phyloP scores from a whole-genome alignment of 2,329 filamentous ascomycete genomes.

The Sarocladium oryzae region DNA sequence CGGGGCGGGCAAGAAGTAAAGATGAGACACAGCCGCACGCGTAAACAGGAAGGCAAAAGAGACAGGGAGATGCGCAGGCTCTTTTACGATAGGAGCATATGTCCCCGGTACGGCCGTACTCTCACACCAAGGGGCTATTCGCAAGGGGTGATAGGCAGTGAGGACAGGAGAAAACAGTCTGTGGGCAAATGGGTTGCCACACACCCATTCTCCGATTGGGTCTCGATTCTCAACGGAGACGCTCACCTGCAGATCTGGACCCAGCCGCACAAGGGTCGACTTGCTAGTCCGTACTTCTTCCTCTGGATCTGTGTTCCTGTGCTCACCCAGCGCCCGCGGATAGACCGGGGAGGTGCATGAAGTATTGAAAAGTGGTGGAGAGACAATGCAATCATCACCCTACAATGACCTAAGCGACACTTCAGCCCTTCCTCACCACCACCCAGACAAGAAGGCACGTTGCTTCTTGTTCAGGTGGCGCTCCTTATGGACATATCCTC shows the following conservation, averaged over 20 bases:
- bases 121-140: no score
- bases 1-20: conserved; percentile 7
- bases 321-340: no score
- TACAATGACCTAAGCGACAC: no score
- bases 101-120: no score
- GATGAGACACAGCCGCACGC: neutral
- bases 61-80: no score
- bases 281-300: neutral
- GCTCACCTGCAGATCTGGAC: neutral
- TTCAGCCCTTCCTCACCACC: no score
- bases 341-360: neutral
- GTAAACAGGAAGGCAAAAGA: neutral
- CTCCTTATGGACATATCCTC: neutral
- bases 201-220: conserved; percentile 1
- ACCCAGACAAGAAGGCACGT: no score
- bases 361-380: neutral
- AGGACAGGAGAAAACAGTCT: neutral
- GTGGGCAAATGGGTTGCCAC: neutral
- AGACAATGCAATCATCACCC: no score
- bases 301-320: neutral
- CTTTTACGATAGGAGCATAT: neutral
- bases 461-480: no score
- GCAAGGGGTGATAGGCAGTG: neutral
- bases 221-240: neutral
- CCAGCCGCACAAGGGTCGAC: neutral